phyloP scores from a whole-genome alignment of 306 rosid species.

The Sophora flavescens region DNA sequence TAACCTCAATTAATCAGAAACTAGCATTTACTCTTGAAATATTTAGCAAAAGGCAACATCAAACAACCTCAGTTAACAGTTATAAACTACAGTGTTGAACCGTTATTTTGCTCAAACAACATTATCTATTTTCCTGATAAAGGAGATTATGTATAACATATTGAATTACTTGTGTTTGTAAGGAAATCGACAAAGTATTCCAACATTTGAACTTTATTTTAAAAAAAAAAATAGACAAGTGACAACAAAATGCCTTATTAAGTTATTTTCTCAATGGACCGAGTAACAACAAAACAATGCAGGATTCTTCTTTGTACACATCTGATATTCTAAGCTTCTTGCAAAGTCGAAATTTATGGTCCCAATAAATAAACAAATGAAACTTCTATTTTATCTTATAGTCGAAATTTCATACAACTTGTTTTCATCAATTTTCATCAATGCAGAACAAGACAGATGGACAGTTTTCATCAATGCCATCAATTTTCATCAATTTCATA shows the following conservation, averaged over 20 bases:
- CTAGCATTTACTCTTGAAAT: too few relatives aligned
- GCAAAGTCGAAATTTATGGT: conserved; percentile 45
- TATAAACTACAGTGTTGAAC: too few relatives aligned
- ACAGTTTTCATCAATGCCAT: too few relatives aligned
- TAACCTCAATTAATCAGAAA: too few relatives aligned
- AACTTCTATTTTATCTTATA: conserved; percentile 80
- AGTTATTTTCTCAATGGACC: conserved; percentile 45
- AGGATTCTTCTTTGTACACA: conserved; percentile 59
- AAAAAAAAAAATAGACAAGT: background rate
- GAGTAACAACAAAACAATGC: conserved; percentile 47
- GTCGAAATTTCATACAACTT: conserved; percentile 44
- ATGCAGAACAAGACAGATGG: too few relatives aligned
- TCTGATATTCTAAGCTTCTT: conserved; percentile 44
- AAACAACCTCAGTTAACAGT: too few relatives aligned
- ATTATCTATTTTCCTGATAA: conserved; percentile 27
- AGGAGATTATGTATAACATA: conserved; percentile 7
- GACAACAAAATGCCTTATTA: conserved; percentile 12
- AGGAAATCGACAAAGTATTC: conserved; percentile 36
- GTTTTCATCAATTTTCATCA: too few relatives aligned
- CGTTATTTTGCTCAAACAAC: conserved; percentile 24
- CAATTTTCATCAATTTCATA: too few relatives aligned
- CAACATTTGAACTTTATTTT: conserved; percentile 25
- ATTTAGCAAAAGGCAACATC: too few relatives aligned
- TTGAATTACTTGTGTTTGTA: too few relatives aligned
- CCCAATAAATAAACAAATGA: conserved; percentile 67